Conservation (phyloP, 2,329 filamentous ascomycete genomes). For the Botrytis cinerea region DNA sequence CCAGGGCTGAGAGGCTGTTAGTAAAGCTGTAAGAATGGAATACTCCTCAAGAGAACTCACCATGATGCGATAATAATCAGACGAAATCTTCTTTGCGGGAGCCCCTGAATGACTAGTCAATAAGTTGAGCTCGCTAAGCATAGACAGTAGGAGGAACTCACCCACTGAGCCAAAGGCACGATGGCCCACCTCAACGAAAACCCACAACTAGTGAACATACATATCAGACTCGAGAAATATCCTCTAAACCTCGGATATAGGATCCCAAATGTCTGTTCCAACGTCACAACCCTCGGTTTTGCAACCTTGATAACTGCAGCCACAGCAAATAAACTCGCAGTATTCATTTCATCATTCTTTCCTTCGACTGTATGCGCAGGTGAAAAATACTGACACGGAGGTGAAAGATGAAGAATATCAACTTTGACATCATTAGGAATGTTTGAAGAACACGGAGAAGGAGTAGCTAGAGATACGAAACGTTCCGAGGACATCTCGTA, state of each 20-base stretch:
- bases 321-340: constrained; percentile 57
- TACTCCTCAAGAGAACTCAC: constrained; percentile 24
- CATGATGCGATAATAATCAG: constrained; percentile 58
- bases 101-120: constrained; percentile 15
- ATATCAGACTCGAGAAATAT: constrained; percentile 62
- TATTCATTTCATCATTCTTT: constrained; percentile 66
- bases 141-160: constrained; percentile 21
- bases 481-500: constrained; percentile 51
- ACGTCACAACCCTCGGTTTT: constrained; percentile 68
- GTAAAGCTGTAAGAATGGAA: neutral
- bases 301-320: constrained; percentile 56
- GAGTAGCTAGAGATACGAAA: constrained; percentile 47
- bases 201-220: constrained; percentile 62
- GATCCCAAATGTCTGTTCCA: constrained; percentile 79
- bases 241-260: constrained; percentile 52
- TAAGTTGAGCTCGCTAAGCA: neutral
- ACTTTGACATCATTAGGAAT: constrained; percentile 46
- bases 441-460: neutral
- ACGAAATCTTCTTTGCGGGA: constrained; percentile 42
- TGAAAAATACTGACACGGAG: constrained; percentile 77
- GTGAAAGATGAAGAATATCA: constrained; percentile 74
- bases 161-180: constrained; percentile 53
- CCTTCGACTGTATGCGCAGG: constrained; percentile 65
- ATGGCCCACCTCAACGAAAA: constrained; percentile 73
- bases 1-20: constrained; percentile 56